Conservation (phyloP, 305 asterid species). For the Fraxinus velutina region DNA sequence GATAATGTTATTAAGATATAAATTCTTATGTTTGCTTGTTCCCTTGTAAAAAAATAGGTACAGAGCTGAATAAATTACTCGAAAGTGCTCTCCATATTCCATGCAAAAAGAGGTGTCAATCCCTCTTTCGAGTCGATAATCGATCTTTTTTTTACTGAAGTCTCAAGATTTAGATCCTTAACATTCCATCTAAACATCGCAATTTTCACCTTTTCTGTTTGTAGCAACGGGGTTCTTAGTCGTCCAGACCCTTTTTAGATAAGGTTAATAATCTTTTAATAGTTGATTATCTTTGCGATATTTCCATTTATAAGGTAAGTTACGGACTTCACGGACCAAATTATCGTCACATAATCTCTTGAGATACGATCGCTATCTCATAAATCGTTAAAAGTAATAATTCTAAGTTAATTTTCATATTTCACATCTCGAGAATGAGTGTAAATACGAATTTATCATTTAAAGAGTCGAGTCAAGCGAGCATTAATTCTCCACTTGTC, state of each 20-base stretch:
- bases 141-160: not conserved
- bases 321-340: constrained; percentile 28
- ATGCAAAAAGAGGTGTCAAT: not conserved
- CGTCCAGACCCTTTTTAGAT: not conserved
- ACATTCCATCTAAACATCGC: not conserved
- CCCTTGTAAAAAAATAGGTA: not conserved
- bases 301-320: constrained; percentile 3
- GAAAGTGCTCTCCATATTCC: not conserved
- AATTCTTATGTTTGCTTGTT: constrained; percentile 1
- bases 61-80: not conserved
- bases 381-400: not conserved
- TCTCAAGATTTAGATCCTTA: not conserved
- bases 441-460: not conserved
- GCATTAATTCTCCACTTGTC: not conserved
- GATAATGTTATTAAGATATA: not conserved
- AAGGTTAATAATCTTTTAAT: not conserved
- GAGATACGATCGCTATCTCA: not conserved
- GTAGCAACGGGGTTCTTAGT: not conserved
- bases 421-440: not conserved
- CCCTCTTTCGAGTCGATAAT: not conserved
- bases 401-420: not conserved
- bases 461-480: not conserved
- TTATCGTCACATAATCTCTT: constrained; percentile 1
- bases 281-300: not conserved
- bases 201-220: not conserved